A percentile compares a stretch with the other conserved stretches of the same genome.
Conservation (phyloP, 148 eudicot genomes). For the Salicornia ramosissima region DNA sequence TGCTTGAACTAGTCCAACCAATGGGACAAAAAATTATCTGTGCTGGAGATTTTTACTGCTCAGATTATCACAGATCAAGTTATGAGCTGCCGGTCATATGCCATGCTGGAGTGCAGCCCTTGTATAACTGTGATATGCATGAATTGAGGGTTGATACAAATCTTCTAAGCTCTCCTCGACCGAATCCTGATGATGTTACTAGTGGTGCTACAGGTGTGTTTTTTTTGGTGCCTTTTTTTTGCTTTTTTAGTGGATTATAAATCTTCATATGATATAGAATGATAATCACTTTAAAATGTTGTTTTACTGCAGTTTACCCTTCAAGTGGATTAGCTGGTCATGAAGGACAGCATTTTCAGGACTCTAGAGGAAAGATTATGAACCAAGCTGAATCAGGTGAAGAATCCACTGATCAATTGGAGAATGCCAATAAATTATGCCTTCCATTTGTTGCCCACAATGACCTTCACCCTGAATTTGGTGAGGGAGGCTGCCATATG, state of each 20-base stretch:
- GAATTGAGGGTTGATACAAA: slow-evolving; percentile 22
- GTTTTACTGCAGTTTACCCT: slow-evolving; percentile 28
- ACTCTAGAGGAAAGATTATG: slow-evolving; percentile 26
- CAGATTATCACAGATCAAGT: slow-evolving; percentile 32
- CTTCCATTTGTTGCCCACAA: slow-evolving; percentile 24
- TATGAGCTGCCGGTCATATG: slow-evolving; percentile 37
- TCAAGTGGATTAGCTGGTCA: slow-evolving; percentile 22
- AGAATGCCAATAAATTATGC: slow-evolving; percentile 21
- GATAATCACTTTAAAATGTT: slow-evolving; percentile 22
- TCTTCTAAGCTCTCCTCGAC: slow-evolving; percentile 17
- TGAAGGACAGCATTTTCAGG: slow-evolving; percentile 24
- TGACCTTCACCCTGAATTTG: slow-evolving; percentile 36
- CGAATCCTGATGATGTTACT: slow-evolving; percentile 26
- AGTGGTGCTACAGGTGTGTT: slow-evolving; percentile 30
- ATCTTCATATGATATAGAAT: slow-evolving; percentile 17
- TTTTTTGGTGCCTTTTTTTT: slow-evolving; percentile 8
- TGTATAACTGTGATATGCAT: slow-evolving; percentile 26
- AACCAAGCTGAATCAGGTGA: slow-evolving; percentile 26
- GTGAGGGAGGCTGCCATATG: slow-evolving; percentile 45
- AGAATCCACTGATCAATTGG: slow-evolving; percentile 26
- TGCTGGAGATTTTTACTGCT: slow-evolving; percentile 24
- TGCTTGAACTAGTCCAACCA: slow-evolving; percentile 33
- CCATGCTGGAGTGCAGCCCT: slow-evolving; percentile 28
- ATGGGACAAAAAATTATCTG: slow-evolving; percentile 29
- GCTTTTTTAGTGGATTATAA: slow-evolving; percentile 14